A percentile compares a stretch with the other conserved stretches of the same genome.
phyloP scores from a whole-genome alignment of 2,329 filamentous ascomycete genomes.

The Fusarium odoratissimum region DNA sequence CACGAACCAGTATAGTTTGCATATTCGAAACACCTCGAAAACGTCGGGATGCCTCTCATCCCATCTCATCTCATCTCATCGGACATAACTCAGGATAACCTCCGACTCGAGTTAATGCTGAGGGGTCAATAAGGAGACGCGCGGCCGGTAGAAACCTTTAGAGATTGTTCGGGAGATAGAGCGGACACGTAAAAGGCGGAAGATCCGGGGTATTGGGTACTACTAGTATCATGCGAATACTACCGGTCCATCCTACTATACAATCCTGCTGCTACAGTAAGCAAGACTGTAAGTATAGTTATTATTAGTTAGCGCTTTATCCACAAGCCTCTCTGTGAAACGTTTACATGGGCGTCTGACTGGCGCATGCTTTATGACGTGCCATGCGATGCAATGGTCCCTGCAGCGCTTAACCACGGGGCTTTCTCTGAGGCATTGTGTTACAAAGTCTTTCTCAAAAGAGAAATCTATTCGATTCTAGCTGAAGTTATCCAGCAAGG shows the following conservation, averaged over 20 bases:
- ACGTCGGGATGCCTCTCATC: neutral
- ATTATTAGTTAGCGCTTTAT: neutral
- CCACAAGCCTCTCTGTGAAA: neutral
- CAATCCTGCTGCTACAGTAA: neutral
- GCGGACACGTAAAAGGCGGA: neutral
- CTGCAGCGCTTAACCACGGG: constrained; percentile 4
- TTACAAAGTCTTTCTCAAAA: neutral
- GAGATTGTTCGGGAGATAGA: neutral
- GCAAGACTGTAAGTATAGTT: neutral
- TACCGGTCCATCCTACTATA: neutral
- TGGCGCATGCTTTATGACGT: constrained; percentile 7
- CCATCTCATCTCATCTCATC: neutral
- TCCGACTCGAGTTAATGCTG: neutral
- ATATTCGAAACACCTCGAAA: constrained; percentile 19
- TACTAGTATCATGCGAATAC: neutral
- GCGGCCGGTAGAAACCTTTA: constrained; percentile 9
- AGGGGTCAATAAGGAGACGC: constrained; percentile 9
- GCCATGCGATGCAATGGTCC: neutral
- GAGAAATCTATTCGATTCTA: neutral
- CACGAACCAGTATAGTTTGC: constrained; percentile 11
- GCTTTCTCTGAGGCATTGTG: neutral
- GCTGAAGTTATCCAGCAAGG: neutral
- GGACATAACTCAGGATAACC: neutral
- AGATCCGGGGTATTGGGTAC: neutral
- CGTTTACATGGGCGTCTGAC: constrained; percentile 4